Evolutionary conservation across 306 rosid species (phyloP), one percentile per base, ranked within the genome.

Genomic region (Myrica gale): DNA sequence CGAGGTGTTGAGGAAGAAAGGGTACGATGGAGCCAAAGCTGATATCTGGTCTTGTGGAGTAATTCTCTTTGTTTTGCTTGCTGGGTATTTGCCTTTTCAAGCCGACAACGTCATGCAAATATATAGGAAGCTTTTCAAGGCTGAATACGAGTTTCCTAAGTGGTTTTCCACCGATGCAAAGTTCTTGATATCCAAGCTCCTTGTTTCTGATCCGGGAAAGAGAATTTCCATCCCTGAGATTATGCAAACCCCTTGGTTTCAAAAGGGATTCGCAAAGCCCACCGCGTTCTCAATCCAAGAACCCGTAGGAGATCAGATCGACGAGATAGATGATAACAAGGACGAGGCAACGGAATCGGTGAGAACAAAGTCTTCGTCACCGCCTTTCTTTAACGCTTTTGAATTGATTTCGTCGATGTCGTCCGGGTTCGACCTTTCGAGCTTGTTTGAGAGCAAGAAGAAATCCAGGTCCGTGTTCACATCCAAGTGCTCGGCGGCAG

Each of bases 41-140:
- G 98, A 93, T 76, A 70, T 93, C 0, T 93, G 98, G 98, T 93
- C 98, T 0, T 91, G 97, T 47, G 98, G 97, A 0, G 92, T 93
- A 0, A 80, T 93, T 32, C 85, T 93, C 17, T 93, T 76, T 23
- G 96, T 90, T 52, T 52, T 91, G 78, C 87, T 89, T 39, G 83
- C 83, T 20, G 98, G 97, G 11, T 85, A 72, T 57, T 47, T 93
- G 32, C 97, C 98, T 5, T 93, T 93, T 72, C 87, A 73, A 32
- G 98, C 87, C 6, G 96, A 88, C 51, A 93, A 93, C 44, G 80
- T 84, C 1, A 84, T 89, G 83, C 80, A 77, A 7, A 85, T 89
- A 84, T 93, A 89, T 42, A 74, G 81, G 60, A 93, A 91, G 67
- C 82, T 89, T 15, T 93, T 91, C 76, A 93, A 74, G 57, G 93